Conservation (phyloP, 805 yeast species). For the Yarrowia sp. region DNA sequence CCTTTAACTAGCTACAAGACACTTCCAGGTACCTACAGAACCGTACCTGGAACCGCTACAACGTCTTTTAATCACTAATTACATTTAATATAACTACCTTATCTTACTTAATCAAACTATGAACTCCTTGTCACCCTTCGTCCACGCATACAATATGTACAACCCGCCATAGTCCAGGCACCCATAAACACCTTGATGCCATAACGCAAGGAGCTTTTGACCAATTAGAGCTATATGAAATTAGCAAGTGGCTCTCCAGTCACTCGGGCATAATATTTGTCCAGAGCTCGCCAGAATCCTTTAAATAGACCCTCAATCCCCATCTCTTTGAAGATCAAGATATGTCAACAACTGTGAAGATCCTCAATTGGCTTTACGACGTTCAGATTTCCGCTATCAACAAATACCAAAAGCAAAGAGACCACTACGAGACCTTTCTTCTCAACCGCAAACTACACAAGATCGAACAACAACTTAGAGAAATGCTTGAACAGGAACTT, state of each 20-base stretch:
- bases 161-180: no score
- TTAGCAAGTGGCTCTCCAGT: background rate
- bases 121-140: no score
- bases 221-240: no score
- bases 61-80: no score
- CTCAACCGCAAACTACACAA: conserved; percentile 18
- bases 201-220: background rate
- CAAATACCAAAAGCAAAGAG: conserved; percentile 1
- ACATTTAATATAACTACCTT: no score
- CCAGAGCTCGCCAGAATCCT: no score
- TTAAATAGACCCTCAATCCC: background rate
- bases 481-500: conserved; percentile 25
- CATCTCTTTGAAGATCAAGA: background rate
- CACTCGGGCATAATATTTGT: background rate
- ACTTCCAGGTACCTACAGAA: no score
- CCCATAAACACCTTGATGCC: background rate
- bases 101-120: no score
- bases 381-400: background rate
- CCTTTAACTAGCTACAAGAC: no score
- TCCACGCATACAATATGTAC: no score
- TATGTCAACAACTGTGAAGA: background rate
- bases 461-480: conserved; percentile 2
- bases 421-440: conserved; percentile 9
- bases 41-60: no score
- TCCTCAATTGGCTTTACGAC: background rate